phyloP scores from a whole-genome alignment of 1,139 yeast species.

The Meyerozyma carpophila region DNA sequence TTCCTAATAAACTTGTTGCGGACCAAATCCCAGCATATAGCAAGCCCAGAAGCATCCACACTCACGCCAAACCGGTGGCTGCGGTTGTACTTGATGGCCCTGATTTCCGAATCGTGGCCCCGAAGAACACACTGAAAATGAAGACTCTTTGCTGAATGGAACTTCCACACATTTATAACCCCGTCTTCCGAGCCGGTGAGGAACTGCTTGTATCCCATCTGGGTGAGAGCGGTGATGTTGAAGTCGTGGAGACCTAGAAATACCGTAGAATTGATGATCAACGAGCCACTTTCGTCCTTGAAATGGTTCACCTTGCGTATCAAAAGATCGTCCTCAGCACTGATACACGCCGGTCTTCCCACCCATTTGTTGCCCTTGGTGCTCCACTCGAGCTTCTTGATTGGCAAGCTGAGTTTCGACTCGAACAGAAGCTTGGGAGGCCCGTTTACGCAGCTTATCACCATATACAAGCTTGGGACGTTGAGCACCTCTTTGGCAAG shows the following conservation, averaged over 20 bases:
- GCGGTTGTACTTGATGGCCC: constrained; percentile 38
- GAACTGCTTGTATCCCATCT: constrained; percentile 34
- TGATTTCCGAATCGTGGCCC: constrained; percentile 47
- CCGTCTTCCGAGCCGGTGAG: constrained; percentile 56
- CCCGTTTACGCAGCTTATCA: constrained; percentile 13
- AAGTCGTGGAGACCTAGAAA: constrained; percentile 38
- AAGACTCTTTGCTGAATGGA: constrained; percentile 23
- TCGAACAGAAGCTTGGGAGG: constrained; percentile 30
- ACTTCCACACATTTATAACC: constrained; percentile 51
- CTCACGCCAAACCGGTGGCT: constrained; percentile 50
- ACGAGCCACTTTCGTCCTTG: constrained; percentile 26
- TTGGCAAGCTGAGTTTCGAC: constrained; percentile 29
- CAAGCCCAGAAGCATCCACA: constrained; percentile 45
- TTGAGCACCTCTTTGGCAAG: constrained; percentile 40
- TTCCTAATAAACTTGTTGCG: constrained; percentile 44
- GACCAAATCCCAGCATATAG: constrained; percentile 56
- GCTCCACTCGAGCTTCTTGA: constrained; percentile 36
- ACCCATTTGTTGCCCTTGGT: constrained; percentile 35
- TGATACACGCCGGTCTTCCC: constrained; percentile 36
- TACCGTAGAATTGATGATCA: constrained; percentile 36
- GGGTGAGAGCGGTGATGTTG: constrained; percentile 29
- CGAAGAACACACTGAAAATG: constrained; percentile 44
- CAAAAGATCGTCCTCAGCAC: constrained; percentile 33
- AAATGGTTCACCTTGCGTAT: constrained; percentile 31
- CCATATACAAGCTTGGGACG: constrained; percentile 29